These are phyloP conservation scores for barrel medic (Medicago truncatula) DNA, from an alignment of 306 rosid genomes.

Conservation along the genomic window MtrunA17r5.0-ANR NC_053046.1:43467501-43468000, in stretches of 20 bases:
- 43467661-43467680: neutral
- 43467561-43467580: no score
- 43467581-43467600: neutral
- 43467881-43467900: no score
- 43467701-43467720: constrained; percentile 21
- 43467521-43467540: constrained; percentile 70
- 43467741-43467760: constrained; percentile 98
- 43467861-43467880: constrained; percentile 19
- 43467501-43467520: constrained; percentile 71
- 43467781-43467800: constrained; percentile 92
- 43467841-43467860: constrained; percentile 60
- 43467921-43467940: constrained; percentile 12
- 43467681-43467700: no score
- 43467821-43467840: constrained; percentile 99
- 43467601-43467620: constrained; percentile 32
- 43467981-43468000: neutral
- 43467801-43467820: constrained; percentile 93
- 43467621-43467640: constrained; percentile 25
- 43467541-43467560: no score
- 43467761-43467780: constrained; percentile 96
- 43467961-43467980: constrained; percentile 34
- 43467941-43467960: constrained; percentile 14
- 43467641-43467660: constrained; percentile 15
- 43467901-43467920: neutral
- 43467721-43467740: constrained; percentile 38